Percentiles rank a stretch among this genome's conserved stretches.
Evolutionary conservation across 2,329 filamentous ascomycete genomes (phyloP).

Genomic region (Acrocalymma vagum): DNA sequence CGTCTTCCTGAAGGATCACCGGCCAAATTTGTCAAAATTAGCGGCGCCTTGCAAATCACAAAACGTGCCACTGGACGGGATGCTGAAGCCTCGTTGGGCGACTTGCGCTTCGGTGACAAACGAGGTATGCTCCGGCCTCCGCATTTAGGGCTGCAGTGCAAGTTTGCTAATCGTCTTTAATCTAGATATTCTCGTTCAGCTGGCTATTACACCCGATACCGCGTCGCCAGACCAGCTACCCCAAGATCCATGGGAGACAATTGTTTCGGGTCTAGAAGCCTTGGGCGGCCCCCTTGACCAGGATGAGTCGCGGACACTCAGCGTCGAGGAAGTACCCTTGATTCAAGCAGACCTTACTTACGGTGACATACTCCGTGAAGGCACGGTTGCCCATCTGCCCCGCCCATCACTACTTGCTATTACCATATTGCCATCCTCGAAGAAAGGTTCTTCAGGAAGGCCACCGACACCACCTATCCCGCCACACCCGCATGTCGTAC

Average conservation of each 20-base stretch:
- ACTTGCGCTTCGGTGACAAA: constrained; percentile 95
- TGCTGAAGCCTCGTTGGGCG: constrained; percentile 89
- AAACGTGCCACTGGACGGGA: constrained; percentile 95
- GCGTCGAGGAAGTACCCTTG: constrained; percentile 92
- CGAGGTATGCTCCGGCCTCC: constrained; percentile 53
- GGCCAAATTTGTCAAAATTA: constrained; percentile 98
- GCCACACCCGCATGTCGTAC: constrained; percentile 92
- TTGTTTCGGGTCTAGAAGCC: constrained; percentile 93
- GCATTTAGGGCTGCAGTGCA: not conserved
- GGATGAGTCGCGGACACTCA: constrained; percentile 82
- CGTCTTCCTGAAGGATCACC: constrained; percentile 94
- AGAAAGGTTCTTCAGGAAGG: constrained; percentile 63
- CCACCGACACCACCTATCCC: constrained; percentile 78
- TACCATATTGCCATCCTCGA: constrained; percentile 85
- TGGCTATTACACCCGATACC: constrained; percentile 89
- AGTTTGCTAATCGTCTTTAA: constrained; percentile 19
- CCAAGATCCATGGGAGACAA: constrained; percentile 96
- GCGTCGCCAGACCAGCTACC: constrained; percentile 83
- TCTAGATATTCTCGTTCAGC: constrained; percentile 87
- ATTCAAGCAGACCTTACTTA: constrained; percentile 95
- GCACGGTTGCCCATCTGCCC: constrained; percentile 83
- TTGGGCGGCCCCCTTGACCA: constrained; percentile 86
- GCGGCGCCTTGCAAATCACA: constrained; percentile 92
- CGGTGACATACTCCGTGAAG: constrained; percentile 91
- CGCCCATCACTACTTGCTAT: constrained; percentile 92